phyloP scores from a whole-genome alignment of 1,139 yeast genomes.

The Saccharomyces pastorianus region DNA sequence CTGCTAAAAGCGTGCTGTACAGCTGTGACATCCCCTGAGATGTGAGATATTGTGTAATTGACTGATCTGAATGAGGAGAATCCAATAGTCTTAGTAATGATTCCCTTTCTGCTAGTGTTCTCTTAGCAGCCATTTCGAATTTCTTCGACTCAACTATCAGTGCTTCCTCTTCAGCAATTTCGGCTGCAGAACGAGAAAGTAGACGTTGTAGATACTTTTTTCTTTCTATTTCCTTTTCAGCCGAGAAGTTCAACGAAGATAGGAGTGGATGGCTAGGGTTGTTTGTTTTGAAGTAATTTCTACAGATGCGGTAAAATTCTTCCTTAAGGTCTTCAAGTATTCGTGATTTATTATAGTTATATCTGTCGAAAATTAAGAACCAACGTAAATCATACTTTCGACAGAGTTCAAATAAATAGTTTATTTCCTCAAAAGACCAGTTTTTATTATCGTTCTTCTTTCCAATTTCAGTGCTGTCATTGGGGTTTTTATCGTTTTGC shows the following conservation, averaged over 20 bases:
- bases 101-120: slow-evolving; percentile 76
- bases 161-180: slow-evolving; percentile 95
- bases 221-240: slow-evolving; percentile 63
- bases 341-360: slow-evolving; percentile 34
- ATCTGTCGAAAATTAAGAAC: slow-evolving; percentile 77
- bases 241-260: slow-evolving; percentile 45
- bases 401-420: slow-evolving; percentile 65
- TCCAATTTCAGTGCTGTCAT: slow-evolving; percentile 1
- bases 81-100: slow-evolving; percentile 72
- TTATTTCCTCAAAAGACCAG: slow-evolving; percentile 78
- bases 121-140: slow-evolving; percentile 87
- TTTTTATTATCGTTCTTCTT: slow-evolving; percentile 7
- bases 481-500: not conserved
- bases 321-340: slow-evolving; percentile 72
- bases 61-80: slow-evolving; percentile 63
- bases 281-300: slow-evolving; percentile 31
- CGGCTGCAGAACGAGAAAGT: slow-evolving; percentile 83
- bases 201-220: slow-evolving; percentile 72
- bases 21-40: slow-evolving; percentile 87
- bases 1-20: slow-evolving; percentile 74
- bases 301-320: slow-evolving; percentile 60
- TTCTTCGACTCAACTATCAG: slow-evolving; percentile 86
- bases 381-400: slow-evolving; percentile 73
- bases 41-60: slow-evolving; percentile 72
- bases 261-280: slow-evolving; percentile 39